These are phyloP conservation scores for Trypanosoma vivax DNA, from an alignment of 208 protist genomes.

Conservation along the genomic window DNA sequence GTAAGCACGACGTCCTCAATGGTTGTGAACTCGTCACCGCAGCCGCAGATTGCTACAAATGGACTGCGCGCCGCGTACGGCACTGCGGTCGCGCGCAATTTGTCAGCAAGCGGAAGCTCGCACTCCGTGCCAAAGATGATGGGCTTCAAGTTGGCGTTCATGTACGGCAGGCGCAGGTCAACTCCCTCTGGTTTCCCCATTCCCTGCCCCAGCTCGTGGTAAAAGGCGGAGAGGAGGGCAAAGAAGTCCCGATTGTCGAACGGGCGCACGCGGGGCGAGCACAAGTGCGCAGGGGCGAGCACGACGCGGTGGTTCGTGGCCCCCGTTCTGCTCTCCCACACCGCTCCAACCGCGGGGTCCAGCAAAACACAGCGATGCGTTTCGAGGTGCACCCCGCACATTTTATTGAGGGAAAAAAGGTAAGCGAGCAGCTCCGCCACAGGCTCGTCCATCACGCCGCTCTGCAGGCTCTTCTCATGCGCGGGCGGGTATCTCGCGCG, in stretches of 20 bases:
- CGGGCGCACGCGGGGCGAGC: constrained; percentile 22
- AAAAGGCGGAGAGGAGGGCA: constrained; percentile 73
- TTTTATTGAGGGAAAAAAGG: constrained; percentile 64
- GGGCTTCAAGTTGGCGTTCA: constrained; percentile 48
- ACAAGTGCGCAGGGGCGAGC: constrained; percentile 53
- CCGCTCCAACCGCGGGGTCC: constrained; percentile 56
- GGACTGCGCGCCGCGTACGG: constrained; percentile 63
- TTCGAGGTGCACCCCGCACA: constrained; percentile 74
- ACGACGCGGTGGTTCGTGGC: constrained; percentile 74
- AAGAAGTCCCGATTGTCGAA: constrained; percentile 60
- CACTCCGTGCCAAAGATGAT: constrained; percentile 40
- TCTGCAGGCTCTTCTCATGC: constrained; percentile 31
- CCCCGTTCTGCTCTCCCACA: constrained; percentile 40
- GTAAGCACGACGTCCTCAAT: constrained; percentile 77
- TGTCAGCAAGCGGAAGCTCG: constrained; percentile 42
- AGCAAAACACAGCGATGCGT: constrained; percentile 78
- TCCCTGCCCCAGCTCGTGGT: constrained; percentile 42
- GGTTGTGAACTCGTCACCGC: constrained; percentile 73
- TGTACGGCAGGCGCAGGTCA: constrained; percentile 65
- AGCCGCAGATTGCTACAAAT: constrained; percentile 84
- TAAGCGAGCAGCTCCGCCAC: constrained; percentile 69
- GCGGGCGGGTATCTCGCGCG: constrained; percentile 38
- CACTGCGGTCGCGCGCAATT: constrained; percentile 42
- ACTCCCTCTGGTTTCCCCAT: constrained; percentile 19
- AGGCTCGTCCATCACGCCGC: constrained; percentile 34